Base-by-base conservation (phyloP, 2,329 filamentous ascomycete species). In the Ceratocystiopsis sp. region DNA sequence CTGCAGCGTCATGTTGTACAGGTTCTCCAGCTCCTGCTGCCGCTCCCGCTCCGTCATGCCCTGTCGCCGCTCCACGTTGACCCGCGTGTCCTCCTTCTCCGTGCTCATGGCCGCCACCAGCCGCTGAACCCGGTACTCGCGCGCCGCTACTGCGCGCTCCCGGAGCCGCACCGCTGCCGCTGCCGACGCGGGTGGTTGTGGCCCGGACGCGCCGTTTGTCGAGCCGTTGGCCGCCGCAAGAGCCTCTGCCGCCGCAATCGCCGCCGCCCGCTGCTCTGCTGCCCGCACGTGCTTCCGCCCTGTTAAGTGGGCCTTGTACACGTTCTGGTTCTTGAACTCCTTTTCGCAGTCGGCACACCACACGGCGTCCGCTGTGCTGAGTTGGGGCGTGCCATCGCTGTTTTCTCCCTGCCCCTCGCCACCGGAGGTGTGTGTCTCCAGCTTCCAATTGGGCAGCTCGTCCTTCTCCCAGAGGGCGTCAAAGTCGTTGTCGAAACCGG, bases 1-100 rank as follows among this genome's bases (percentile, higher is more conserved):
- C 5, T 69, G 64, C 51, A 81, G 75, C 0, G 73, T 54, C 36
- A 61, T 51, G 50, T 60, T 71, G 59, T 87, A 84, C 14, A 95
- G 65, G 38, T 87, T 86, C 43, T 94, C 87, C 13, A 95, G 72
- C 59, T 98, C 93, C 61, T 93, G 84, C 55, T 93, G 83, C 14
- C 91, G 80, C 60, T 98, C 91, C 32, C 86, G 79, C 57, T 96
- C 89, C 3, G 91, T 98, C 86, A 98, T 94, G 50, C 89, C 89
- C 58, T 93, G 85, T 60, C 85, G 91, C 42, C 91, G 82, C 68
- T 98, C 93, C 12, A 96, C 86, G 55, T 98, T 96, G 53, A 91
- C 80, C 40, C 83, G 75, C 0, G 91, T 96, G 55, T 94, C 89
- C 59, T 81, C 74, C 45, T 89, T 80, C 57, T 94, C 84, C 14